phyloP scores from a whole-genome alignment of 441 rosid genomes.

The Erodium trifolium region DNA sequence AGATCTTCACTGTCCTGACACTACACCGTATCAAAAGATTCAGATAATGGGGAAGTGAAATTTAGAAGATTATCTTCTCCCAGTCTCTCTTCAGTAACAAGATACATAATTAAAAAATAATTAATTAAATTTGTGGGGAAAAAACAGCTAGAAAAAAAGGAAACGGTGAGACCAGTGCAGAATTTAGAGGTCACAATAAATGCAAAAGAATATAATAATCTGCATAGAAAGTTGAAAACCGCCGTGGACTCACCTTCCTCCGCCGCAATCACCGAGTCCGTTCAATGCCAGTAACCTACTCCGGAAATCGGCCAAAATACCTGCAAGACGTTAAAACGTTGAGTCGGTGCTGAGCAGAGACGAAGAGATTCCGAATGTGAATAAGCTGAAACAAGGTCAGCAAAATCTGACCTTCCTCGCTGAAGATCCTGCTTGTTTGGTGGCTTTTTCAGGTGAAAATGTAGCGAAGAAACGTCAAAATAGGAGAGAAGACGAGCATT shows the following conservation, averaged over 20 bases:
- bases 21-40: background rate
- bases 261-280: background rate
- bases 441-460: background rate
- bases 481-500: constrained; percentile 25
- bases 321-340: too few relatives aligned
- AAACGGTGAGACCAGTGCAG: background rate
- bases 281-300: background rate
- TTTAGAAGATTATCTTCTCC: background rate
- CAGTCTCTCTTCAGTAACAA: background rate
- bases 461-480: background rate
- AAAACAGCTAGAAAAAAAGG: background rate
- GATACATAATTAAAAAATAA: background rate
- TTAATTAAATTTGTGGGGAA: background rate
- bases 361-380: too few relatives aligned
- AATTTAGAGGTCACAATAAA: background rate
- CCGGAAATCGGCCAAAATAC: background rate
- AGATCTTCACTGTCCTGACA: constrained; percentile 7
- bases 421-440: background rate
- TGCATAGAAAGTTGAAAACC: background rate
- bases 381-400: background rate
- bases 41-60: background rate
- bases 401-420: background rate
- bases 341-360: too few relatives aligned
- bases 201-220: too few relatives aligned
- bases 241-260: background rate